phyloP scores from a whole-genome alignment of 331 rosid species.

The Cydonia oblonga region DNA sequence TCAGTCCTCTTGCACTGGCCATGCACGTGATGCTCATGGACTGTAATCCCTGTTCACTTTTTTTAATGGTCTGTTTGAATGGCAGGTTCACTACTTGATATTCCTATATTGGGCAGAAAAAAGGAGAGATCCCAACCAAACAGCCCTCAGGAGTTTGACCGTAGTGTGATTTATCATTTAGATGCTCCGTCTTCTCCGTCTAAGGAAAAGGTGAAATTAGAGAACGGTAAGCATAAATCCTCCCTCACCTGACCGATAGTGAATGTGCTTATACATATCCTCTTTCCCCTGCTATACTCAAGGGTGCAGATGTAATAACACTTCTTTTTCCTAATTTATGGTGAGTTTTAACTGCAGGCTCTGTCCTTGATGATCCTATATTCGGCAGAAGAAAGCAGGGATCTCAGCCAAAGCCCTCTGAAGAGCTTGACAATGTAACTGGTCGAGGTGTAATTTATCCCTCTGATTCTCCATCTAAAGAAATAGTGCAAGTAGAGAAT shows the following conservation, averaged over 20 bases:
- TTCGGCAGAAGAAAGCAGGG: slow-evolving; percentile 36
- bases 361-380: slow-evolving; percentile 28
- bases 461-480: slow-evolving; percentile 36
- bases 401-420: slow-evolving; percentile 42
- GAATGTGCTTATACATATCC: not conserved
- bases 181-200: slow-evolving; percentile 39
- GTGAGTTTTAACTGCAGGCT: slow-evolving; percentile 36
- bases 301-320: not conserved
- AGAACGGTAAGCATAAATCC: slow-evolving; percentile 18
- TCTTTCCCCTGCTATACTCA: not conserved
- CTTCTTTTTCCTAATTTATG: not conserved
- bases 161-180: slow-evolving; percentile 22
- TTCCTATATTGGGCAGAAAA: slow-evolving; percentile 35
- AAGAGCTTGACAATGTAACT: slow-evolving; percentile 22
- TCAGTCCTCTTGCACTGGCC: not conserved
- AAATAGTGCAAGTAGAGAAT: slow-evolving; percentile 17
- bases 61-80: slow-evolving; percentile 1
- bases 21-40: not conserved
- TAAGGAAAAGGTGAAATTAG: slow-evolving; percentile 24
- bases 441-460: slow-evolving; percentile 21
- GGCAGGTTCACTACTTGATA: slow-evolving; percentile 41
- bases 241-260: not conserved
- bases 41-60: not conserved
- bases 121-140: slow-evolving; percentile 46
- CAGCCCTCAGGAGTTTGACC: slow-evolving; percentile 35